phyloP scores from a whole-genome alignment of 2,329 filamentous ascomycete species.

The Tolypocladium amazonense region DNA sequence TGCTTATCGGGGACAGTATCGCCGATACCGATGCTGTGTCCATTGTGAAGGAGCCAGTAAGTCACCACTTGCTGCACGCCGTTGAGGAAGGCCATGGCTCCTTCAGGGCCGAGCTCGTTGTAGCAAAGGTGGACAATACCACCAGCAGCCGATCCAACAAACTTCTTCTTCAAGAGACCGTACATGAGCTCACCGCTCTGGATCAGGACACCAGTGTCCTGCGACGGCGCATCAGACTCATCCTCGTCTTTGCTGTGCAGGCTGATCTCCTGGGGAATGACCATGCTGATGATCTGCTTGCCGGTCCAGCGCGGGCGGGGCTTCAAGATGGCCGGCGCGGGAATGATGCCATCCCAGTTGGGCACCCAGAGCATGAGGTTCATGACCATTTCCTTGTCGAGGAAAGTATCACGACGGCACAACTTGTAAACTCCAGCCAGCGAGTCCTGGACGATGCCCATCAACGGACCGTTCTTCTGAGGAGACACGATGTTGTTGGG shows the following conservation, averaged over 20 bases:
- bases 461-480: constrained; percentile 90
- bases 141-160: constrained; percentile 77
- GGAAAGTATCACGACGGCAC: constrained; percentile 81
- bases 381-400: constrained; percentile 88
- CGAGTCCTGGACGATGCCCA: constrained; percentile 99
- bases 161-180: constrained; percentile 87
- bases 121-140: constrained; percentile 94
- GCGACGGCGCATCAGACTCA: constrained; percentile 49
- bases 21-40: constrained; percentile 96
- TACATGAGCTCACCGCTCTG: constrained; percentile 84
- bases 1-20: constrained; percentile 86
- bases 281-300: constrained; percentile 93
- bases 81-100: constrained; percentile 91
- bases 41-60: constrained; percentile 94
- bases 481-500: constrained; percentile 97
- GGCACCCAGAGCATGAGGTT: constrained; percentile 96
- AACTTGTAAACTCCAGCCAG: constrained; percentile 96
- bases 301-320: constrained; percentile 91
- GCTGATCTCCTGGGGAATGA: constrained; percentile 80
- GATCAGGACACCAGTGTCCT: constrained; percentile 72
- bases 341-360: constrained; percentile 92
- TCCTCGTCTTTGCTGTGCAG: constrained; percentile 53
- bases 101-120: constrained; percentile 82
- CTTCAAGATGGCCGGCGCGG: constrained; percentile 86
- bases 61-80: constrained; percentile 89